Evolutionary conservation across 495 filamentous ascomycete genomes (phyloP).

Genomic region (Trichocladium antarcticum): DNA sequence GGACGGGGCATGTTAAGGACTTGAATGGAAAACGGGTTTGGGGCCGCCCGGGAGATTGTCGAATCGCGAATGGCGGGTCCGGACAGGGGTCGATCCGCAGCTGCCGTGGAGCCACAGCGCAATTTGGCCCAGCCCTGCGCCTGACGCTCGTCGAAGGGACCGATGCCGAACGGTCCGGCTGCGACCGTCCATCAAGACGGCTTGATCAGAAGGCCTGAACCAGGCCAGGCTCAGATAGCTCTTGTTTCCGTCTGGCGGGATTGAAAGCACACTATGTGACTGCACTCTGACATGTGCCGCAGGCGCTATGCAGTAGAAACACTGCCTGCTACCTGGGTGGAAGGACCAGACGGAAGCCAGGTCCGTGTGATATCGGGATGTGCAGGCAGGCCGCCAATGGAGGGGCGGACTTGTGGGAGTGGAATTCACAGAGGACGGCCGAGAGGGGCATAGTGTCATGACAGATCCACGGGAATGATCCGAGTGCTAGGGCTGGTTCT

Average conservation of each 20-base stretch:
- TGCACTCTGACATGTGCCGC: no score
- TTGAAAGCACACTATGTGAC: no score
- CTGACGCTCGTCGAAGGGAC: background rate
- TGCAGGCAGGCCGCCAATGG: no score
- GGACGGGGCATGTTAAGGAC: background rate
- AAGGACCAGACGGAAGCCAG: no score
- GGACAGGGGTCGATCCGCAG: background rate
- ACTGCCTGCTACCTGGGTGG: no score
- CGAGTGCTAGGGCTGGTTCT: background rate
- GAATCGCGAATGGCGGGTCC: constrained; percentile 9
- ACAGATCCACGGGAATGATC: constrained; percentile 4
- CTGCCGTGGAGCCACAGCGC: background rate
- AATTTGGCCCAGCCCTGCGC: constrained; percentile 10
- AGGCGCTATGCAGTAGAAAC: no score
- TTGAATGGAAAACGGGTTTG: constrained; percentile 1
- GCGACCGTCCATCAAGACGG: background rate
- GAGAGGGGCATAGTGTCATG: background rate
- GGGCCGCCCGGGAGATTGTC: background rate
- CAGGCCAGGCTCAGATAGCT: no score
- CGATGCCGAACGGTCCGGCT: constrained; percentile 9
- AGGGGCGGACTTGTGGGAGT: no score
- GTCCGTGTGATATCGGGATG: no score
- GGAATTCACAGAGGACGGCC: background rate
- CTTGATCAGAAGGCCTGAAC: no score
- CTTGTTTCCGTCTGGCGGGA: no score